Evolutionary conservation across 2,329 filamentous ascomycete genomes (phyloP).

Genomic region (Gaeumannomyces sp.): DNA sequence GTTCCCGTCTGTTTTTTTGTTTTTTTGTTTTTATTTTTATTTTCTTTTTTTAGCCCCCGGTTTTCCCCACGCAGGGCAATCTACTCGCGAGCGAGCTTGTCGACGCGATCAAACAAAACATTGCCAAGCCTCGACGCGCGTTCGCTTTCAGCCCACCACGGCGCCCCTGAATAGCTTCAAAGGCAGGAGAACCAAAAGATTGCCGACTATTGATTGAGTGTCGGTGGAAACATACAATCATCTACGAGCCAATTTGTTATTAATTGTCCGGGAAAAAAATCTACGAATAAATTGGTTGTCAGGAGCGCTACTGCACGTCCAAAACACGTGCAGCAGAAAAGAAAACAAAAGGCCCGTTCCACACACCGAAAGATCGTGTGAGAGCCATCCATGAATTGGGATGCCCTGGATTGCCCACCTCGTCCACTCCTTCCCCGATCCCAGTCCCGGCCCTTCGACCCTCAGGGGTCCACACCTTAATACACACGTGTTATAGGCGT

Average conservation of each 20-base stretch:
- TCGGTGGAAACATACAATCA: too few species aligned
- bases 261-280: neutral
- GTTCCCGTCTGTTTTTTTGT: too few species aligned
- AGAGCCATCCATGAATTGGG: neutral
- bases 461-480: neutral
- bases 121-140: neutral
- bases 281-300: neutral
- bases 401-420: too few species aligned
- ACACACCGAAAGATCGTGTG: neutral
- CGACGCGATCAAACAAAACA: neutral
- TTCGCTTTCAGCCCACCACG: neutral
- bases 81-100: neutral
- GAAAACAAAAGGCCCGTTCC: neutral
- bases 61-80: neutral
- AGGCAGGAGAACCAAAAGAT: too few species aligned
- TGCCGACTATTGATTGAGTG: neutral
- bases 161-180: neutral
- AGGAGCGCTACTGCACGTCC: neutral
- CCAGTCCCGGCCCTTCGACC: too few species aligned
- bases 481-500: neutral
- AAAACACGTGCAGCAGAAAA: too few species aligned
- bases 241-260: neutral
- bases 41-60: too few species aligned
- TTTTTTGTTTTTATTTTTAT: too few species aligned
- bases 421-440: neutral